These are phyloP conservation scores for Filosporella fistucella DNA, from an alignment of 495 filamentous ascomycete genomes.

Conservation along the genomic window DNA sequence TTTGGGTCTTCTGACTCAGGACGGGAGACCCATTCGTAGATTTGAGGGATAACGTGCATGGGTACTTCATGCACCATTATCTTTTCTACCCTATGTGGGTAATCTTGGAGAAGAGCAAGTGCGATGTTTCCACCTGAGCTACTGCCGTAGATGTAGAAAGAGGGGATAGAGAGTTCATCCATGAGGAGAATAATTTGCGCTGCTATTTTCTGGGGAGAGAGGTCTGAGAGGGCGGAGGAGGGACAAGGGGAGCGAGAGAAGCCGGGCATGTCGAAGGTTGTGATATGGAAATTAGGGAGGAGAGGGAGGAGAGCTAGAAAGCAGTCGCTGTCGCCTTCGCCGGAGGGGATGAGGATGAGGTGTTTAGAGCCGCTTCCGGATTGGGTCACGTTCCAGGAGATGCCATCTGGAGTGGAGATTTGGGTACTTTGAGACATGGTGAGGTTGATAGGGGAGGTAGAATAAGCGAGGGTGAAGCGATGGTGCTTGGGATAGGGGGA, in stretches of 20 bases:
- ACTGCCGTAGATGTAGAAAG: conserved; percentile 22
- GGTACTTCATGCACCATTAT: conserved; percentile 26
- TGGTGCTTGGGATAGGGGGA: too few relatives aligned
- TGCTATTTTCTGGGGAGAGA: conserved; percentile 20
- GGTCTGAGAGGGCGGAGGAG: conserved; percentile 7
- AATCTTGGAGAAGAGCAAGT: conserved; percentile 14
- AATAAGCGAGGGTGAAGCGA: too few relatives aligned
- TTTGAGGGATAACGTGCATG: neutral
- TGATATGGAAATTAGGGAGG: conserved; percentile 20
- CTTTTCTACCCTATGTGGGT: conserved; percentile 15
- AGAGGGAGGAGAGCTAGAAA: conserved; percentile 18
- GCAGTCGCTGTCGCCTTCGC: conserved; percentile 24
- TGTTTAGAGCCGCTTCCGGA: conserved; percentile 14
- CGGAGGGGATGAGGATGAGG: conserved; percentile 25
- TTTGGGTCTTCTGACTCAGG: neutral
- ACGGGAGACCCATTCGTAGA: conserved; percentile 2
- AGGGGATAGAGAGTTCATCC: conserved; percentile 20
- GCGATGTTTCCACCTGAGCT: conserved; percentile 23
- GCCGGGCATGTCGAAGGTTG: conserved; percentile 29
- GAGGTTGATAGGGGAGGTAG: too few relatives aligned
- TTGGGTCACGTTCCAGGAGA: conserved; percentile 24
- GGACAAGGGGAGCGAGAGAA: conserved; percentile 23
- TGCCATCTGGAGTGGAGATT: conserved; percentile 19
- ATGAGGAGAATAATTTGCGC: conserved; percentile 23
- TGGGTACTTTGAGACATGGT: conserved; percentile 3